Conservation (phyloP, 2,329 filamentous ascomycete species). For the Paracoccidioides brasiliensis region DNA sequence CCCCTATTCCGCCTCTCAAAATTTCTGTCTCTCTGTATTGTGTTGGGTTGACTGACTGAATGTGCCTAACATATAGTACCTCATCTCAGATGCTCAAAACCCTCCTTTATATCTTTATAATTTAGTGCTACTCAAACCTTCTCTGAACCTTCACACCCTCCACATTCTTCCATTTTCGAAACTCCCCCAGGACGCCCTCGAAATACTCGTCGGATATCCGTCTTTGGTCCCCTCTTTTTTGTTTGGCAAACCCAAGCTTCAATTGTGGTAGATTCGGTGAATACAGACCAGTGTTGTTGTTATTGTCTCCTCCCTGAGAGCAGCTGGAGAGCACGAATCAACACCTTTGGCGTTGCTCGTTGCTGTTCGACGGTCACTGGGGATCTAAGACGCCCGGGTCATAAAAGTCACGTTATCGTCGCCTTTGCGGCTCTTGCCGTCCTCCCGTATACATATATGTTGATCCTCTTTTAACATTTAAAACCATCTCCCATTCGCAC, state of each 20-base stretch:
- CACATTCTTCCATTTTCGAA: neutral
- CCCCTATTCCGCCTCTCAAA: neutral
- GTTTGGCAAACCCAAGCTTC: neutral
- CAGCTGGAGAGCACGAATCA: neutral
- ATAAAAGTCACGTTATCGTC: neutral
- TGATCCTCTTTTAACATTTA: neutral
- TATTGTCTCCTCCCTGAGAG: neutral
- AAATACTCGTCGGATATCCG: neutral
- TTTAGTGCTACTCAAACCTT: neutral
- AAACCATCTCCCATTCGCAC: conserved; percentile 5
- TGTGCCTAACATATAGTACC: too few relatives aligned
- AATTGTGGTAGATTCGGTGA: neutral
- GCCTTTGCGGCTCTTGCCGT: neutral
- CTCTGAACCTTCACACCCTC: neutral
- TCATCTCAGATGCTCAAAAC: too few relatives aligned
- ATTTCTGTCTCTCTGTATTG: neutral
- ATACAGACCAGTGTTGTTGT: neutral
- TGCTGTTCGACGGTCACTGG: neutral
- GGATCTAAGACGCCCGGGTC: neutral
- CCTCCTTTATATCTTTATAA: neutral
- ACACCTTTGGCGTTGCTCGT: neutral
- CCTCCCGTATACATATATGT: neutral
- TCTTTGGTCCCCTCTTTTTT: neutral
- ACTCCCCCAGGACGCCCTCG: neutral
- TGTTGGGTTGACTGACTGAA: neutral